These are phyloP conservation scores for Penicillium subrubescens DNA, from an alignment of 495 filamentous ascomycete species.

Conservation along the genomic window DNA sequence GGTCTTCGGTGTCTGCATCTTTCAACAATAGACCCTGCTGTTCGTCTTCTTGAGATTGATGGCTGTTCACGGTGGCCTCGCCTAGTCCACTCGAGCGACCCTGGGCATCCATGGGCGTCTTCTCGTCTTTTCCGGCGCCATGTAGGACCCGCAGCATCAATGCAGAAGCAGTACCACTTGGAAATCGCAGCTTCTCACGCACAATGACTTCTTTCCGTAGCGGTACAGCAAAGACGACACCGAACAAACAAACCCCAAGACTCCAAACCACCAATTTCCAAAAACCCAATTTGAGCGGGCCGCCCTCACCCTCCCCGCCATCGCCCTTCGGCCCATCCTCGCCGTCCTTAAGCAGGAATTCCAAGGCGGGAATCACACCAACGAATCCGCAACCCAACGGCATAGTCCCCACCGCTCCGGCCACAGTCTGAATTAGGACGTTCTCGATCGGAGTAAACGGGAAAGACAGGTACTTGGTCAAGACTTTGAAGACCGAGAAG, in stretches of 20 bases:
- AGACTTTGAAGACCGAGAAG: constrained; percentile 90
- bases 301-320: constrained; percentile 62
- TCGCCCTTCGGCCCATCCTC: constrained; percentile 58
- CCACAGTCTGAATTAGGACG: constrained; percentile 95
- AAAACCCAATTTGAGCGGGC: constrained; percentile 70
- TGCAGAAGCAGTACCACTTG: constrained; percentile 91
- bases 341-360: constrained; percentile 73
- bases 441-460: constrained; percentile 96
- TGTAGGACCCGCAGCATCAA: constrained; percentile 89
- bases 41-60: constrained; percentile 14
- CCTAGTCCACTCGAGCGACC: constrained; percentile 16
- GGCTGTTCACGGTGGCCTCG: constrained; percentile 17
- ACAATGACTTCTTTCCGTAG: constrained; percentile 86
- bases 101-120: constrained; percentile 9
- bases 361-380: constrained; percentile 87
- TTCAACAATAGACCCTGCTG: constrained; percentile 27
- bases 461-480: constrained; percentile 67
- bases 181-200: constrained; percentile 87
- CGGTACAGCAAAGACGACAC: constrained; percentile 94
- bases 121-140: constrained; percentile 52
- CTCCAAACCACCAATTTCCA: constrained; percentile 85
- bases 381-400: constrained; percentile 95
- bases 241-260: constrained; percentile 90
- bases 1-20: constrained; percentile 27
- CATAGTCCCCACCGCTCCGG: constrained; percentile 95